These are phyloP conservation scores for Bromus sterilis DNA, from an alignment of 176 grass and related monocot genomes.

Conservation along the genomic window DNA sequence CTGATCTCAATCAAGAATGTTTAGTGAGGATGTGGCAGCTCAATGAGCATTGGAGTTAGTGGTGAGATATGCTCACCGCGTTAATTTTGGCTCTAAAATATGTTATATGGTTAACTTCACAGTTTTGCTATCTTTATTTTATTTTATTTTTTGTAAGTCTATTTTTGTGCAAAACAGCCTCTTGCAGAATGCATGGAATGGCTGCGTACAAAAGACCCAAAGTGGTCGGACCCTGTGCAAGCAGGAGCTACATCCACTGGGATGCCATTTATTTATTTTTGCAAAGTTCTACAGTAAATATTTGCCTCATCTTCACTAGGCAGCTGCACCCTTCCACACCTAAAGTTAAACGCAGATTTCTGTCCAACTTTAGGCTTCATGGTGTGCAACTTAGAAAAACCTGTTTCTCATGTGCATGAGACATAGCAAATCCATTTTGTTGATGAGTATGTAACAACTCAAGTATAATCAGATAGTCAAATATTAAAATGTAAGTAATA, in stretches of 20 bases:
- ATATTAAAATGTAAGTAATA: neutral
- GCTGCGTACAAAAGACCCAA: too few species aligned
- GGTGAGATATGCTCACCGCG: neutral
- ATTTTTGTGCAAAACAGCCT: neutral
- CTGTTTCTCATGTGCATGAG: neutral
- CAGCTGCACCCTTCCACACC: neutral
- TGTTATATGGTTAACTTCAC: neutral
- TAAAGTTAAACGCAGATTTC: neutral
- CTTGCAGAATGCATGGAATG: too few species aligned
- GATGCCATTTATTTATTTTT: too few species aligned
- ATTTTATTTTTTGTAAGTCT: neutral
- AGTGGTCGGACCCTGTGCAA: too few species aligned
- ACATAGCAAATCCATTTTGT: neutral
- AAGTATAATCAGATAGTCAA: neutral
- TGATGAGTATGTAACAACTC: neutral
- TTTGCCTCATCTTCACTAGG: neutral
- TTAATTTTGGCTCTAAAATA: neutral
- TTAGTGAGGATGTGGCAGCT: neutral
- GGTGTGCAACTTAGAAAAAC: neutral
- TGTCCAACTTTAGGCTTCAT: neutral
- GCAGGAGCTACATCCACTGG: too few species aligned
- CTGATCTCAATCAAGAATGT: neutral
- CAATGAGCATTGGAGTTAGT: neutral
- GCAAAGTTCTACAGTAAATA: neutral
- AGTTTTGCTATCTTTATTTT: neutral